Evolutionary conservation across 305 asterid species (phyloP).

Genomic region (Solanum hybrid): DNA sequence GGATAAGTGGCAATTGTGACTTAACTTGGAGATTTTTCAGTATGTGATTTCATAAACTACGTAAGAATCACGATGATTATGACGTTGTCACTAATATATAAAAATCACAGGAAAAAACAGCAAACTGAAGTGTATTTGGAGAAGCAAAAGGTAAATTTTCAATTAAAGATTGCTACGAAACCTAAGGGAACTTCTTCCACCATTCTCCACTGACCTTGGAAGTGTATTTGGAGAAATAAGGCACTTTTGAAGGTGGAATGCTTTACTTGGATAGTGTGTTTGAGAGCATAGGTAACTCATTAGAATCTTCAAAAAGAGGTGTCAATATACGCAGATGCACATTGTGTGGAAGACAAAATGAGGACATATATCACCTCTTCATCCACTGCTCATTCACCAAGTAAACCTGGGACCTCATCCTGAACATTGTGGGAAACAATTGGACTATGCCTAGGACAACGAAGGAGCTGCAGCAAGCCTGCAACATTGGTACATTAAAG

Average conservation of each 20-base stretch:
- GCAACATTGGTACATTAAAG: background rate
- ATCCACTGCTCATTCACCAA: background rate
- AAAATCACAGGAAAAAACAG: background rate
- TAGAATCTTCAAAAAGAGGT: background rate
- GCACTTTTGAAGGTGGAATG: background rate
- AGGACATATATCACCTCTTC: background rate
- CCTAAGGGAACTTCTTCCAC: background rate
- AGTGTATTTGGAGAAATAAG: background rate
- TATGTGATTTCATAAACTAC: background rate
- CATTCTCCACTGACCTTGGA: background rate
- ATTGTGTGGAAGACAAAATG: background rate
- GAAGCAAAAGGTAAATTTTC: background rate
- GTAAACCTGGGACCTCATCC: background rate
- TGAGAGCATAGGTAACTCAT: background rate
- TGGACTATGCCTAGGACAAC: background rate
- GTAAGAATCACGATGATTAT: background rate
- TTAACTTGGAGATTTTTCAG: background rate
- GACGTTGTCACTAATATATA: background rate
- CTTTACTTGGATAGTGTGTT: background rate
- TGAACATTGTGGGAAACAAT: background rate
- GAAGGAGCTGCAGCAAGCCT: background rate
- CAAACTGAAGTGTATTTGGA: background rate
- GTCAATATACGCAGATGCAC: background rate
- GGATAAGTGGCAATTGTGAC: background rate
- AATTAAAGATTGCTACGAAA: background rate